Evolutionary conservation across 108 stramenopile genomes (phyloP).

Genomic region (Mediolabrus comicus): DNA sequence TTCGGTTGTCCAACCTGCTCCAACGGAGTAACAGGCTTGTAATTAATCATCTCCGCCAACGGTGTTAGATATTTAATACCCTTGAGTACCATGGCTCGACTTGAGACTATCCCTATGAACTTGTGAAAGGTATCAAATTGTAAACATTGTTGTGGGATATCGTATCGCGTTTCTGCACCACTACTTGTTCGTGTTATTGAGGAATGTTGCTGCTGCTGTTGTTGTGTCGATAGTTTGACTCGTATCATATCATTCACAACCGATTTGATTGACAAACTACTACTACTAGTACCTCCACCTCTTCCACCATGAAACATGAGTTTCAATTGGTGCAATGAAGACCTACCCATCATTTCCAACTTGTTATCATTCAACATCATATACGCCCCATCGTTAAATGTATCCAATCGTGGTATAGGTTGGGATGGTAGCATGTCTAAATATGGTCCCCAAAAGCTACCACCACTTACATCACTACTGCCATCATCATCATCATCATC

Average conservation of each 20-base stretch:
- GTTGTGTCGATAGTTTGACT: background rate
- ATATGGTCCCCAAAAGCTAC: conserved; percentile 33
- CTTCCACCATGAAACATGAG: conserved; percentile 4
- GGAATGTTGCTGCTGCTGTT: background rate
- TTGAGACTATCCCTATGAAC: conserved; percentile 56
- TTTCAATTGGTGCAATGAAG: conserved; percentile 19
- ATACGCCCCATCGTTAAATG: conserved; percentile 38
- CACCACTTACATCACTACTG: background rate
- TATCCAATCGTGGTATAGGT: conserved; percentile 44
- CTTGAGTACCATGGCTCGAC: conserved; percentile 71
- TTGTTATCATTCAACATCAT: conserved; percentile 20
- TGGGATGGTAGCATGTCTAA: conserved; percentile 30
- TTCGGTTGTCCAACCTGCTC: background rate
- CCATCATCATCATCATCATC: background rate
- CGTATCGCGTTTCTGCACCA: background rate
- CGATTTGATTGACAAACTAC: background rate
- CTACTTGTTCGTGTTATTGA: too few relatives aligned
- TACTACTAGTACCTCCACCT: background rate
- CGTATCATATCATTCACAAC: conserved; percentile 30
- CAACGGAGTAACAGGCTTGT: conserved; percentile 29
- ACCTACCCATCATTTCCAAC: conserved; percentile 14
- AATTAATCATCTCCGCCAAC: conserved; percentile 86
- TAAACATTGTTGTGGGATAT: conserved; percentile 14
- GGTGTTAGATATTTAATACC: conserved; percentile 73
- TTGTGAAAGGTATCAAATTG: conserved; percentile 49